Evolutionary conservation across 116 monocot genomes (phyloP), one percentile per base, ranked within the genome.

Genomic region (Iris pallida): DNA sequence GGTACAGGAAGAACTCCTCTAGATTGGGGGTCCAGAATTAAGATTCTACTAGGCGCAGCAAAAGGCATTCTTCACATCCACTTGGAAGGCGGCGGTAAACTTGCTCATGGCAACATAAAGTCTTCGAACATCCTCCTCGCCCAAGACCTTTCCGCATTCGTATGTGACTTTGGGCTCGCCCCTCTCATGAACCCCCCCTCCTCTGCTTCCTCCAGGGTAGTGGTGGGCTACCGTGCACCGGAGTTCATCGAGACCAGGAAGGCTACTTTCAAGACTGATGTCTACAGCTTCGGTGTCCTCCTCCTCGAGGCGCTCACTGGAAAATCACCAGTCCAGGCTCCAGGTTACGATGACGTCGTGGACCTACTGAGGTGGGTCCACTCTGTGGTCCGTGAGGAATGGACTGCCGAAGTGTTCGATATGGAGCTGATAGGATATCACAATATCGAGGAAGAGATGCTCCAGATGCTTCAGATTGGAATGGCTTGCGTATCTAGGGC

Each of bases 391-490:
- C 64, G 79, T 14, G 79, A 83, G 67, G 79, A 83, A 55, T 78
- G 83, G 79, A 83, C 83, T 3, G 71, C 79, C 1, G 83, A 83
- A 56, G 83, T 83, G 8, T 83, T 83, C 41, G 83, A 83, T 13
- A 46, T 64, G 8, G 83, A 83, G 71, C 68, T 83, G 45, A 71
- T 75, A 62, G 69, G 67, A 62, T 57, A 66, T 46, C 68, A 47
- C 10, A 71, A 79, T 52, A 67, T 75, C 6, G 83, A 83, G 68
- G 83, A 79, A 49, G 79, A 83, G 62, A 59, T 83, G 62, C 75
- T 83, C 2, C 74, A 68, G 63, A 83, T 83, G 79, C 75, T 83
- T 52, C 83, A 72, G 61, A 70, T 83, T 47, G 83, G 71, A 11
- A 55, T 83, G 79, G 79, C 71, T 2, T 83, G 83, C 44, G 66